Conservation (phyloP, 2,329 filamentous ascomycete genomes). For the Bipolaris oryzae region DNA sequence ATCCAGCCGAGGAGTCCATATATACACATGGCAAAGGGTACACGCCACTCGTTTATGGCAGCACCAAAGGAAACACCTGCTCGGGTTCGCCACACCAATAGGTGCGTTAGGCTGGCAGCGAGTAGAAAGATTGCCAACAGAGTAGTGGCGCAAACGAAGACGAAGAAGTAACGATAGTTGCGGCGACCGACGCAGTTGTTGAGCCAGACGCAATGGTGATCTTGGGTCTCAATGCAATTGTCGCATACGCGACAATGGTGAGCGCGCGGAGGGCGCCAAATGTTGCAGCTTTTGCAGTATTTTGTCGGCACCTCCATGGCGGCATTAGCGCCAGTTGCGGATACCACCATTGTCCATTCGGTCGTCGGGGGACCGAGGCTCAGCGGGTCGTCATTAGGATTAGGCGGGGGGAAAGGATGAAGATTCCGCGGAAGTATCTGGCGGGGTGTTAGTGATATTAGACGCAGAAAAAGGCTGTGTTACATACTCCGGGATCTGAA, state of each 20-base stretch:
- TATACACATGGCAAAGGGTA: conserved; percentile 87
- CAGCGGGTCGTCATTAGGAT: conserved; percentile 79
- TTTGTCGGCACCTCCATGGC: conserved; percentile 98
- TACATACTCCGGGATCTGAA: conserved; percentile 87
- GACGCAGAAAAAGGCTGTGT: neutral
- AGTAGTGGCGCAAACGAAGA: conserved; percentile 82
- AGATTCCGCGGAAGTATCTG: conserved; percentile 92
- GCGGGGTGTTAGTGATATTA: conserved; percentile 21
- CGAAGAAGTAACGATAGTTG: conserved; percentile 98
- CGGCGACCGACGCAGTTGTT: conserved; percentile 97
- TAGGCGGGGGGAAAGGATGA: conserved; percentile 80
- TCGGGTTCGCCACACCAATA: conserved; percentile 71
- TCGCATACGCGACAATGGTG: conserved; percentile 97
- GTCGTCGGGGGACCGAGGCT: conserved; percentile 83
- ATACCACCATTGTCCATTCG: conserved; percentile 91
- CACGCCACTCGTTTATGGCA: conserved; percentile 73
- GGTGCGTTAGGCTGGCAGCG: conserved; percentile 77
- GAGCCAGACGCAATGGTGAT: conserved; percentile 98
- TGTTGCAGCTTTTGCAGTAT: conserved; percentile 96
- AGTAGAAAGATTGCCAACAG: conserved; percentile 77
- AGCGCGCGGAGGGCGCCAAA: conserved; percentile 93
- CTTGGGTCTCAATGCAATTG: conserved; percentile 95
- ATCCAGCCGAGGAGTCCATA: conserved; percentile 75
- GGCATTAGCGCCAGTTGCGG: conserved; percentile 72
- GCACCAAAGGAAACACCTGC: conserved; percentile 70